Conservation (phyloP, 1,284 basidiomycete genomes). For the Melampsora larici-populina region DNA sequence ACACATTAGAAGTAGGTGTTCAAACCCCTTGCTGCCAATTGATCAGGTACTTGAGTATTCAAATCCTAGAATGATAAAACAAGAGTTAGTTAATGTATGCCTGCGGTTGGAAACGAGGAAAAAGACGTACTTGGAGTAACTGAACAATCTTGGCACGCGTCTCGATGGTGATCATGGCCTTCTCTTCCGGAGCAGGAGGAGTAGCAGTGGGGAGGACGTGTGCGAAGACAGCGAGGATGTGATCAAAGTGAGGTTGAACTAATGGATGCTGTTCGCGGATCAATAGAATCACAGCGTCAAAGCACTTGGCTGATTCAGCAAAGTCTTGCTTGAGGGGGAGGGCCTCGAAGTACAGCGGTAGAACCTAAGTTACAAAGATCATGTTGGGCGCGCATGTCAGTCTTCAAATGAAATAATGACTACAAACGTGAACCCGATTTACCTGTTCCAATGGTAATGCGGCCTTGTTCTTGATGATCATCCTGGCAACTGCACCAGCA, state of each 20-base stretch:
- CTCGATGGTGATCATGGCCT: constrained; percentile 71
- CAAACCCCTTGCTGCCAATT: constrained; percentile 72
- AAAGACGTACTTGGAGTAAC: constrained; percentile 61
- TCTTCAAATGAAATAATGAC: background rate
- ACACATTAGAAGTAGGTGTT: constrained; percentile 49
- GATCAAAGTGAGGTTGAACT: constrained; percentile 71
- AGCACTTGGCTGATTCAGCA: constrained; percentile 71
- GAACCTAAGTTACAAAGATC: constrained; percentile 58
- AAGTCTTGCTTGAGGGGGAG: constrained; percentile 84
- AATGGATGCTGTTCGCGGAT: constrained; percentile 70
- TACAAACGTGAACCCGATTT: background rate
- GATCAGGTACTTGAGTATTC: constrained; percentile 68
- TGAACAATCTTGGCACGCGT: constrained; percentile 70
- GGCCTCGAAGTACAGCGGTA: constrained; percentile 76
- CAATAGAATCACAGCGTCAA: constrained; percentile 82
- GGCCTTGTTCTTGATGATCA: constrained; percentile 75
- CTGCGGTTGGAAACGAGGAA: background rate
- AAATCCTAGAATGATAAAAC: constrained; percentile 57
- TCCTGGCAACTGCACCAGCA: constrained; percentile 80
- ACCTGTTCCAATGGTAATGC: constrained; percentile 81
- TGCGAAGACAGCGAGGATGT: constrained; percentile 75
- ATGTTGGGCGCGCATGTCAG: too few relatives aligned
- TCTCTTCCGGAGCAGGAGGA: constrained; percentile 53
- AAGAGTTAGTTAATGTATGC: background rate
- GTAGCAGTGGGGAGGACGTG: constrained; percentile 64